These are phyloP conservation scores for Orbilia ellipsospora DNA, from an alignment of 2,329 filamentous ascomycete species.

Conservation along the genomic window DNA sequence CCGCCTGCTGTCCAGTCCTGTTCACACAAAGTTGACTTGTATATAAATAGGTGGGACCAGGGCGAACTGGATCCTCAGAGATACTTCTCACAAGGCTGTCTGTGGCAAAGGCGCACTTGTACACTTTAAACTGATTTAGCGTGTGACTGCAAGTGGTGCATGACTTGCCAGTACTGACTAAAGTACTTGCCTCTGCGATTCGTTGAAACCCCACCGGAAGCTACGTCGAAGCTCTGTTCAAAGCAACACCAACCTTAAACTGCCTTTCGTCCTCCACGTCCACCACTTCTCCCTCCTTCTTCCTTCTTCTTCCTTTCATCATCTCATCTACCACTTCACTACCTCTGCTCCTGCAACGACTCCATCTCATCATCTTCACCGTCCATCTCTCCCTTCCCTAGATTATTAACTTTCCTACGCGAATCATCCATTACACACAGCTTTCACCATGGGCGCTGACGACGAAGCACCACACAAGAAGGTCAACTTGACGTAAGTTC, in stretches of 20 bases:
- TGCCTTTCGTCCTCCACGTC: conserved; percentile 16
- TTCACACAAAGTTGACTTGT: not conserved
- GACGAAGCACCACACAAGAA: conserved; percentile 72
- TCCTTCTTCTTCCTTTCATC: conserved; percentile 29
- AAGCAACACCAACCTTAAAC: not conserved
- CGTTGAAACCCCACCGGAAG: conserved; percentile 11
- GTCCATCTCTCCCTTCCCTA: conserved; percentile 1
- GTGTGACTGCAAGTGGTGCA: conserved; percentile 10
- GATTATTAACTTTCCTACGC: conserved; percentile 23
- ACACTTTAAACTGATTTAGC: not conserved
- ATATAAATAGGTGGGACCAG: not conserved
- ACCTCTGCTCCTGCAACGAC: not conserved
- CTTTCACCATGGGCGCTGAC: conserved; percentile 57
- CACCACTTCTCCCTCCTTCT: conserved; percentile 24
- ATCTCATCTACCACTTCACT: conserved; percentile 7
- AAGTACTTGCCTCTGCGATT: not conserved
- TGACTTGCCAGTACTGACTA: conserved; percentile 2
- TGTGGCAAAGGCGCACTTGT: conserved; percentile 42
- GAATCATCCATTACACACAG: conserved; percentile 4
- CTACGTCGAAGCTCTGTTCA: conserved; percentile 36
- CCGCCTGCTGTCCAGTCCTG: not conserved
- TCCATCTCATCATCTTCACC: conserved; percentile 4
- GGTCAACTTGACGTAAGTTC: conserved; percentile 80
- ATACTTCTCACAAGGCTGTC: not conserved
- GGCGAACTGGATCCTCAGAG: conserved; percentile 8